A percentile compares a stretch with the other conserved stretches of the same genome.
Conservation (phyloP, 148 eudicot species). For the Persicaria maculosa region DNA sequence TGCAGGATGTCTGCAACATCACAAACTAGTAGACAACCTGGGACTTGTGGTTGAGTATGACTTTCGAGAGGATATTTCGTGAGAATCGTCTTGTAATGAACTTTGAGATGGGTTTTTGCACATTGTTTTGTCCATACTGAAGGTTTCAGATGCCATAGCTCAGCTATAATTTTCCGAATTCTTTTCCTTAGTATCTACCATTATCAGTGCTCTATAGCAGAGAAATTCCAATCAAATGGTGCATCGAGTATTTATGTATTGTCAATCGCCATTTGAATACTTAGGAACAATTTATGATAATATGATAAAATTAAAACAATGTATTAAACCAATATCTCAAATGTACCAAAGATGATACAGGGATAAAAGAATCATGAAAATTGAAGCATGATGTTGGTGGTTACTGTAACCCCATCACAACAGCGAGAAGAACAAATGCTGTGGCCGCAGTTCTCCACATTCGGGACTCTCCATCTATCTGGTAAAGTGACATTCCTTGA, state of each 20-base stretch:
- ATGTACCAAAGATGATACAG: not conserved
- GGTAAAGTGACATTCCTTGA: slow-evolving; percentile 37
- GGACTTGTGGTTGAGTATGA: slow-evolving; percentile 85
- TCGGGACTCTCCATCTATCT: slow-evolving; percentile 28
- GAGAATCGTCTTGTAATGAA: slow-evolving; percentile 20
- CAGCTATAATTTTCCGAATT: not conserved
- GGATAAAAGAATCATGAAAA: slow-evolving; percentile 11
- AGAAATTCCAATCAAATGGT: not conserved
- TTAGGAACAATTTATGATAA: not conserved
- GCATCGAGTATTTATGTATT: not conserved
- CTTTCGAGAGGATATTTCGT: slow-evolving; percentile 40
- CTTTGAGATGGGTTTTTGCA: slow-evolving; percentile 3
- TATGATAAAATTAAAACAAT: slow-evolving; percentile 1
- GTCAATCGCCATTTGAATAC: not conserved
- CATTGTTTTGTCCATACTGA: not conserved
- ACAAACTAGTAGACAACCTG: slow-evolving; percentile 85
- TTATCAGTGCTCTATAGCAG: not conserved
- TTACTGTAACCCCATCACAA: slow-evolving; percentile 11
- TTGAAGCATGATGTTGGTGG: not conserved
- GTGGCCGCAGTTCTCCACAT: slow-evolving; percentile 34
- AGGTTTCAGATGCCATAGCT: not conserved
- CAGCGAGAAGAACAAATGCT: slow-evolving; percentile 31
- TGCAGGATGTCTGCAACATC: slow-evolving; percentile 86
- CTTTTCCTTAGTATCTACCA: not conserved
- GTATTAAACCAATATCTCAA: not conserved